Conservation (phyloP, 2,329 filamentous ascomycete genomes). For the Curvularia lunata region DNA sequence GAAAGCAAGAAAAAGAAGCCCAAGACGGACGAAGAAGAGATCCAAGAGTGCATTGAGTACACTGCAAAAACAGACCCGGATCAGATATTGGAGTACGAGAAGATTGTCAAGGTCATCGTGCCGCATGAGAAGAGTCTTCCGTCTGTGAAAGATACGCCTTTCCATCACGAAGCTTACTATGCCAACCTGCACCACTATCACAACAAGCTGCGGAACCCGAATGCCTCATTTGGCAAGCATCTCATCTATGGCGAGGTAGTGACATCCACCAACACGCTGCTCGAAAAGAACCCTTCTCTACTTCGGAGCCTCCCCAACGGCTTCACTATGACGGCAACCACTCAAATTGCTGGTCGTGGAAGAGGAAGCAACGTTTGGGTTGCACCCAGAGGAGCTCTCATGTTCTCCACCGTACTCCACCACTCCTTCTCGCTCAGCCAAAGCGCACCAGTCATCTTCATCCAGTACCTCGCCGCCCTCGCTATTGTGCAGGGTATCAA, state of each 20-base stretch:
- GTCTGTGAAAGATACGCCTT: constrained; percentile 76
- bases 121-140: constrained; percentile 74
- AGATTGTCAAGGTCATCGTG: constrained; percentile 74
- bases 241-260: constrained; percentile 90
- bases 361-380: constrained; percentile 95
- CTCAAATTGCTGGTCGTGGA: constrained; percentile 85
- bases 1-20: constrained; percentile 36
- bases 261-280: constrained; percentile 89
- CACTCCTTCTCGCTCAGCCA: constrained; percentile 76
- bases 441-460: constrained; percentile 82
- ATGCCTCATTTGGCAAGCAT: constrained; percentile 72
- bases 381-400: constrained; percentile 81
- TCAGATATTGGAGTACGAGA: constrained; percentile 75
- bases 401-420: constrained; percentile 87
- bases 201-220: constrained; percentile 60
- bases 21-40: constrained; percentile 38
- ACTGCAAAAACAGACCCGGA: constrained; percentile 51
- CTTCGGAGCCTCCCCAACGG: constrained; percentile 79
- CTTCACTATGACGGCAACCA: constrained; percentile 87
- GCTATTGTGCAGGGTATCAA: constrained; percentile 85
- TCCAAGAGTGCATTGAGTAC: constrained; percentile 38
- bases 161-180: constrained; percentile 83
- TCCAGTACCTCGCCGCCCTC: constrained; percentile 91
- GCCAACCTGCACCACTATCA: constrained; percentile 73
- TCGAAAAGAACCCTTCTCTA: constrained; percentile 88